phyloP scores from a whole-genome alignment of 106 monocot genomes.

The Triglochin maritima region DNA sequence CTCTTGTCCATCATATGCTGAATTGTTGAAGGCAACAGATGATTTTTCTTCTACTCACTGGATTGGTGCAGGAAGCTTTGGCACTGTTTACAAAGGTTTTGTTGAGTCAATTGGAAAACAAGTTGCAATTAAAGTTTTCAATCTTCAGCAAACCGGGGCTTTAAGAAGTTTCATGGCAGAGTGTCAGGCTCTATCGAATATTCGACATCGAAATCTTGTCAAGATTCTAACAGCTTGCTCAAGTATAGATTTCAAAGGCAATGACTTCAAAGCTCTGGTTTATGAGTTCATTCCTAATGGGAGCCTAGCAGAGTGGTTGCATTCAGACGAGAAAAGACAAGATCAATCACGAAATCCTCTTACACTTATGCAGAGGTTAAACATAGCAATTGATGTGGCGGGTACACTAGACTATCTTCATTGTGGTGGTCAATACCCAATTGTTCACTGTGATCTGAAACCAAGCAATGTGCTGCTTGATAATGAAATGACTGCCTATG shows the following conservation, averaged over 20 bases:
- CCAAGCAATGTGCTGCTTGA: constrained; percentile 13
- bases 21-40: constrained; percentile 1
- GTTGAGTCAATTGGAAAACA: not conserved
- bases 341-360: too few species aligned
- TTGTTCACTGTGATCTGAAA: constrained; percentile 18
- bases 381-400: constrained; percentile 17
- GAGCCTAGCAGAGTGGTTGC: constrained; percentile 10
- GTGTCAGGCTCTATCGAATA: constrained; percentile 1
- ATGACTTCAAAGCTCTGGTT: constrained; percentile 20
- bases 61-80: constrained; percentile 14
- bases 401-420: constrained; percentile 18
- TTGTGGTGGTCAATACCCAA: not conserved
- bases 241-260: constrained; percentile 3
- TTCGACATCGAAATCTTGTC: constrained; percentile 16
- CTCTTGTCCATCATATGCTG: constrained; percentile 6
- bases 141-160: not conserved
- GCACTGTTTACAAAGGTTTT: constrained; percentile 15
- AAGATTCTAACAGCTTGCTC: constrained; percentile 8
- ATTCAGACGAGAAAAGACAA: not conserved
- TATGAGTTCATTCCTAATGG: constrained; percentile 21
- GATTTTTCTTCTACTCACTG: constrained; percentile 8
- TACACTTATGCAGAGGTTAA: not conserved
- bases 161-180: constrained; percentile 19
- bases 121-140: constrained; percentile 20
- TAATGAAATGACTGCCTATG: not conserved